Evolutionary conservation across 148 eudicot genomes (phyloP), one percentile per base, ranked within the genome.

Genomic region (Fallopia convolvulus): DNA sequence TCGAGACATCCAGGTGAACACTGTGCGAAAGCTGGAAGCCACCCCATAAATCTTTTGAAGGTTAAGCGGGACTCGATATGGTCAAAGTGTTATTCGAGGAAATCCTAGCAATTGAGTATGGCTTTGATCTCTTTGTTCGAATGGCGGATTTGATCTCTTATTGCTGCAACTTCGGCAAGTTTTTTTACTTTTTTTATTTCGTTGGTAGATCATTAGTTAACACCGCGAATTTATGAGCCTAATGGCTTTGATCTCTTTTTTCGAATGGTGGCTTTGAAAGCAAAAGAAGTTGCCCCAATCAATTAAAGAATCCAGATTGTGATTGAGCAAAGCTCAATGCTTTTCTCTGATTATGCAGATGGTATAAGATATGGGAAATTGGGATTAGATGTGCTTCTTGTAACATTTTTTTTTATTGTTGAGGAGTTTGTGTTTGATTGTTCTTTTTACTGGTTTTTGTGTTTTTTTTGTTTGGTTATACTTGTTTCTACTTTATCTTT

Each of bases 31-130:
- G 79, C 79, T 0, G 98, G 98, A 52, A 94, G 98, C 81, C 98
- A 94, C 76, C 85, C 98, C 2, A 84, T 97, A 84, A 94, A 92
- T 85, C 90, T 94, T 33, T 77, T 92, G 85, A 88, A 92, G 77
- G 96, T 92, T 44, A 94, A 94, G 83, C 95, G 96, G 98, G 97
- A 23, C 73, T 92, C 52, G 93, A 92, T 77, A 92, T 94, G 97
- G 96, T 94, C 78, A 90, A 86, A 84, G 88, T 94, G 32, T 84
- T 94, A 65, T 94, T 94, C 72, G 92, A 94, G 88, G 87, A 89
- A 78, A 94, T 94, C 73, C 60, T 92, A 79, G 83, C 85, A 70
- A 77, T 90, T 15, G 91, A 92, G 98, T 93, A 90, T 44, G 88
- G 41, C 70, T 65, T 61, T 61, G 12, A 36, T 36, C 39, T 36